phyloP scores from a whole-genome alignment of 2,329 filamentous ascomycete species.

The Apiospora malaysiana region DNA sequence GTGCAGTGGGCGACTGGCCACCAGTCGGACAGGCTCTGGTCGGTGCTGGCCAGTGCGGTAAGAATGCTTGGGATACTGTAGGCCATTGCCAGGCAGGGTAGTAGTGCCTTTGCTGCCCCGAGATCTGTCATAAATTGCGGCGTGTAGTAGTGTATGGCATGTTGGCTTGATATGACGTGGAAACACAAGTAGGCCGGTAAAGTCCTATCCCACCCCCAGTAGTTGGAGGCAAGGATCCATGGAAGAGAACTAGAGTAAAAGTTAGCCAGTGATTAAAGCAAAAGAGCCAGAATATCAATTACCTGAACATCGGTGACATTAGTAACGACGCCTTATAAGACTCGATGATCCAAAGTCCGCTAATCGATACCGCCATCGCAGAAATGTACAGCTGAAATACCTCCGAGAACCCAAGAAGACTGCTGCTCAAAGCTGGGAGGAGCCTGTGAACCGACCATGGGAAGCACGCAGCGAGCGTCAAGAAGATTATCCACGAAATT shows the following conservation, averaged over 20 bases:
- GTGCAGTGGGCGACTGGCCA: background rate
- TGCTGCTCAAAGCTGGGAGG: background rate
- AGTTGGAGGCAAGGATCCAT: slow-evolving; percentile 2
- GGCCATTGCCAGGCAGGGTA: background rate
- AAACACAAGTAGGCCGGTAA: background rate
- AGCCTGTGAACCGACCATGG: background rate
- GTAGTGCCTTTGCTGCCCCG: background rate
- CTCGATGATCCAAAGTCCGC: background rate
- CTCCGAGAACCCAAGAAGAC: too few species aligned
- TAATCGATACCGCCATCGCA: background rate
- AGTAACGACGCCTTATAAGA: background rate
- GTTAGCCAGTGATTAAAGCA: too few species aligned
- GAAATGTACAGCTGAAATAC: too few species aligned
- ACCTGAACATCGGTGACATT: background rate
- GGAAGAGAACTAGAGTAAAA: too few species aligned
- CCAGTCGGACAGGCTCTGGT: background rate
- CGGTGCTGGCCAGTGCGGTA: background rate
- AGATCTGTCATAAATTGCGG: background rate
- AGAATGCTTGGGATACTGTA: background rate
- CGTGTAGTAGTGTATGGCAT: background rate
- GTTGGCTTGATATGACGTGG: background rate
- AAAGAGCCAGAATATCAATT: too few species aligned
- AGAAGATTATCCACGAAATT: background rate
- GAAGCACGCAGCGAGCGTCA: background rate
- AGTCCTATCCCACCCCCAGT: background rate